Conservation (phyloP, 2,329 filamentous ascomycete genomes). For the Chaetomiaceae sp. region DNA sequence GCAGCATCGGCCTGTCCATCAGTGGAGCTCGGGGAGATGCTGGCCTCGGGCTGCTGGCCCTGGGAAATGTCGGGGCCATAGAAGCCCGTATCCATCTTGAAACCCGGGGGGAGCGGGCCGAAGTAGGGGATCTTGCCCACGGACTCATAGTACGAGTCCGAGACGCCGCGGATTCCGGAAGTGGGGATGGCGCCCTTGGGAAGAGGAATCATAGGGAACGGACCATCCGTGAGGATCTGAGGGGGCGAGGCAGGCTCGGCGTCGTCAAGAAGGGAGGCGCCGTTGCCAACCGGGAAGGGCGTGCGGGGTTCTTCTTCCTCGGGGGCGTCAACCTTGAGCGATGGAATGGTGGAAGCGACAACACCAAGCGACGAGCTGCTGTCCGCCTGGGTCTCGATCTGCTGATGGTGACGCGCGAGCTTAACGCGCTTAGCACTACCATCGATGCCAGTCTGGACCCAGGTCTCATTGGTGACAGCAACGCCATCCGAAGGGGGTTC, state of each 20-base stretch:
- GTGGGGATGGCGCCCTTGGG: conserved; percentile 7
- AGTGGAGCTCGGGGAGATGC: not conserved
- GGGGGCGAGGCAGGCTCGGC: not conserved
- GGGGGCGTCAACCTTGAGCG: not conserved
- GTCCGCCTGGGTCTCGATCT: conserved; percentile 10
- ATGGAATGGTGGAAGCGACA: not conserved
- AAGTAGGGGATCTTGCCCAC: conserved; percentile 11
- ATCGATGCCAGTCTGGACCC: conserved; percentile 37
- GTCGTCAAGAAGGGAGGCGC: conserved; percentile 6
- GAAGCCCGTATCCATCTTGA: not conserved
- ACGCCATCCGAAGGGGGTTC: conserved; percentile 23
- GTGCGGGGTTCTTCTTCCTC: conserved; percentile 1
- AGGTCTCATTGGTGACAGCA: conserved; percentile 35
- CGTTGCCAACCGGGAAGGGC: conserved; percentile 8
- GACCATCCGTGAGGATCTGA: conserved; percentile 6
- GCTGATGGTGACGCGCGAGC: conserved; percentile 27
- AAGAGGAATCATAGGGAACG: conserved; percentile 9
- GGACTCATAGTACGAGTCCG: conserved; percentile 20
- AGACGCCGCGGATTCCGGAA: conserved; percentile 16
- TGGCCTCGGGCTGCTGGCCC: not conserved
- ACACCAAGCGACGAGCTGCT: not conserved
- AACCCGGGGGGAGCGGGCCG: not conserved
- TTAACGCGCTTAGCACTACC: conserved; percentile 40
- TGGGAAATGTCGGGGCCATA: not conserved
- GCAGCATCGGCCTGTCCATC: not conserved